phyloP scores from a whole-genome alignment of 495 filamentous ascomycete species.

The Parmelia sp. region DNA sequence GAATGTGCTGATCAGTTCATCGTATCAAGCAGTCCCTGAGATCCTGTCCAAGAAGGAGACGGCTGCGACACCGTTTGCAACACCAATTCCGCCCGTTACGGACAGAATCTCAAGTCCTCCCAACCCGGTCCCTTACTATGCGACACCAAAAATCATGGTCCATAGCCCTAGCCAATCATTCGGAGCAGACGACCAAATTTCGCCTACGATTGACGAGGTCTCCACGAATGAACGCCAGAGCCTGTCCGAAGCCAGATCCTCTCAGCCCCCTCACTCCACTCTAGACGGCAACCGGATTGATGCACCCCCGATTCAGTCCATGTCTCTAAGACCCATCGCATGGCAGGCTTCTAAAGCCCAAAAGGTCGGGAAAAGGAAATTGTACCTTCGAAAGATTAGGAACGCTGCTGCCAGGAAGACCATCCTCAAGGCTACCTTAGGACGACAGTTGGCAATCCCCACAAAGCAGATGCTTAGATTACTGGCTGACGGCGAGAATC shows the following conservation, averaged over 20 bases:
- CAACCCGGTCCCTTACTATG: conserved; percentile 13
- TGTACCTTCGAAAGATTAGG: conserved; percentile 23
- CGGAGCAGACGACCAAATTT: neutral
- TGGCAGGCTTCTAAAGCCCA: conserved; percentile 4
- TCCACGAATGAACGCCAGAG: conserved; percentile 1
- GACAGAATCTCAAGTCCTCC: neutral
- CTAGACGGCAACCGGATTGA: neutral
- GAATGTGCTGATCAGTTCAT: neutral
- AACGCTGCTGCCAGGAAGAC: conserved; percentile 20
- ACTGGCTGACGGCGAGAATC: conserved; percentile 22
- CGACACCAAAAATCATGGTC: conserved; percentile 14
- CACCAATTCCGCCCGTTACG: neutral
- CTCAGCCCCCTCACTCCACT: neutral
- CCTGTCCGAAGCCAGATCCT: neutral
- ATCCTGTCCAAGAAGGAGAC: neutral
- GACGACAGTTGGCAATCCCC: conserved; percentile 24
- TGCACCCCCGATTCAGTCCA: neutral
- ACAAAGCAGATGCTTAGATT: conserved; percentile 25
- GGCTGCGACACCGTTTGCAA: neutral
- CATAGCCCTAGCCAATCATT: conserved; percentile 14
- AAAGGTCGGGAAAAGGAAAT: conserved; percentile 15
- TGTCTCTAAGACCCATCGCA: neutral
- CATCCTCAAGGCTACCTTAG: conserved; percentile 23
- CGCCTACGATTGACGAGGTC: conserved; percentile 11
- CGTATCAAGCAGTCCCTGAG: neutral